These are phyloP conservation scores for Fraxinus americana DNA, from an alignment of 257 asterid species.

Conservation along the genomic window DNA sequence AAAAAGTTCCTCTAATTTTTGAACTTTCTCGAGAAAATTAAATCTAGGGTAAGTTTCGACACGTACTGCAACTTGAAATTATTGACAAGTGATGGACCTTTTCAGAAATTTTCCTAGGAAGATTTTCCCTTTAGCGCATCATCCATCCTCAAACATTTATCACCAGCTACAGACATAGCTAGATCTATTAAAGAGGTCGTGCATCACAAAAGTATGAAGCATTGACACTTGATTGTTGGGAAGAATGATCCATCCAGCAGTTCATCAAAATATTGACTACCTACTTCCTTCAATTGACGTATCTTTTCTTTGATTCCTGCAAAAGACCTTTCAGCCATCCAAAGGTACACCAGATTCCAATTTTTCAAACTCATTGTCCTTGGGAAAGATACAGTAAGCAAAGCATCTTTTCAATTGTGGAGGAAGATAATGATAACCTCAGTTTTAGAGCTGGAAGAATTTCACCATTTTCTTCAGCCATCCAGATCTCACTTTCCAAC, in stretches of 20 bases:
- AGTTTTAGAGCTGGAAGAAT: conserved; percentile 24
- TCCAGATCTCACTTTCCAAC: conserved; percentile 30
- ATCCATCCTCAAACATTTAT: conserved; percentile 30
- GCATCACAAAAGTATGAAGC: conserved; percentile 15
- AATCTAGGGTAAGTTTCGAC: conserved; percentile 28
- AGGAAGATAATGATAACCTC: conserved; percentile 36
- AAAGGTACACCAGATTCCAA: conserved; percentile 8
- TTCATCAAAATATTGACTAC: conserved; percentile 5
- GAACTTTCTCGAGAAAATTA: conserved; percentile 22
- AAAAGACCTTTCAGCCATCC: conserved; percentile 29
- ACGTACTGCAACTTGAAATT: conserved; percentile 20
- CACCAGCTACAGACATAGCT: conserved; percentile 12
- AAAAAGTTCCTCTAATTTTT: conserved; percentile 34
- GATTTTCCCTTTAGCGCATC: conserved; percentile 3
- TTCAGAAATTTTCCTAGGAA: conserved; percentile 10
- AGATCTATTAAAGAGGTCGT: conserved; percentile 19
- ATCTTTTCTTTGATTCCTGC: background rate
- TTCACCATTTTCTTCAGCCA: background rate
- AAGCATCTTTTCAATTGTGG: conserved; percentile 26
- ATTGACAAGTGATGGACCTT: conserved; percentile 33
- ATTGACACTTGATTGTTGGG: background rate
- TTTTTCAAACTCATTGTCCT: conserved; percentile 19
- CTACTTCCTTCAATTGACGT: background rate
- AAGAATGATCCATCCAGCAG: conserved; percentile 13
- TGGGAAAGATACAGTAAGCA: conserved; percentile 35